These are phyloP conservation scores for Pilatotrama ljubarskyi DNA, from an alignment of 768 basidiomycete species.

Conservation along the genomic window DNA sequence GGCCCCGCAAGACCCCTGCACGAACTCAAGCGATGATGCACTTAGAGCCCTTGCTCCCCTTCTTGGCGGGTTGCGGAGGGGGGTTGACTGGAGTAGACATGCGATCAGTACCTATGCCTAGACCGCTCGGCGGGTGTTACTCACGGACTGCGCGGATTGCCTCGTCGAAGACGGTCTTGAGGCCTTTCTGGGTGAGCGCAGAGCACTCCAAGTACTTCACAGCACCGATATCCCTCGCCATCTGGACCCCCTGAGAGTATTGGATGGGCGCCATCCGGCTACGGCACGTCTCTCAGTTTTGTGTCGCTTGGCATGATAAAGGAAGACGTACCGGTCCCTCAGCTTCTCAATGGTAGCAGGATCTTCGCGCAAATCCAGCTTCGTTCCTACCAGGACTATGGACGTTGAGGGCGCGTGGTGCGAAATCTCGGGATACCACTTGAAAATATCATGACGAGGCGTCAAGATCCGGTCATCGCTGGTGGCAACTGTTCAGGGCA, in stretches of 20 bases:
- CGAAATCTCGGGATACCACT: slow-evolving; percentile 98
- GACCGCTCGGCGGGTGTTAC: slow-evolving; percentile 35
- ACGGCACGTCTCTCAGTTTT: slow-evolving; percentile 6
- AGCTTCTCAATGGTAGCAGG: slow-evolving; percentile 90
- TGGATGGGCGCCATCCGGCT: slow-evolving; percentile 95
- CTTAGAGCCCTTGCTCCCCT: slow-evolving; percentile 40
- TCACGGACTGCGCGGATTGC: slow-evolving; percentile 94
- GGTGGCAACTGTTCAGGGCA: not conserved
- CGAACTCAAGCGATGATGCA: slow-evolving; percentile 75
- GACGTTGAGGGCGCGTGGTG: slow-evolving; percentile 96
- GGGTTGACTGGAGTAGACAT: slow-evolving; percentile 62
- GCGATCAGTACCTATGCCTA: not conserved
- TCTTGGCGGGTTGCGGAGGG: slow-evolving; percentile 56
- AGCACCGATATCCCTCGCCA: slow-evolving; percentile 92
- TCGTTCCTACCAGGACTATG: slow-evolving; percentile 93
- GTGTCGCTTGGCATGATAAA: slow-evolving; percentile 9
- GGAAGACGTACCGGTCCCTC: slow-evolving; percentile 69
- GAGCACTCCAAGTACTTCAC: slow-evolving; percentile 97
- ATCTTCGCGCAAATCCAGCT: slow-evolving; percentile 96
- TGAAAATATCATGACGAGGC: slow-evolving; percentile 10
- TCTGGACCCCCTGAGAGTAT: slow-evolving; percentile 86
- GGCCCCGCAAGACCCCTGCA: slow-evolving; percentile 7
- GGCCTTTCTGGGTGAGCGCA: slow-evolving; percentile 94
- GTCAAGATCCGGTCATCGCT: slow-evolving; percentile 20
- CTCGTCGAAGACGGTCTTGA: slow-evolving; percentile 99